These are phyloP conservation scores for Ceratocystis harringtonii DNA, from an alignment of 2,329 filamentous ascomycete species.

Conservation along the genomic window DNA sequence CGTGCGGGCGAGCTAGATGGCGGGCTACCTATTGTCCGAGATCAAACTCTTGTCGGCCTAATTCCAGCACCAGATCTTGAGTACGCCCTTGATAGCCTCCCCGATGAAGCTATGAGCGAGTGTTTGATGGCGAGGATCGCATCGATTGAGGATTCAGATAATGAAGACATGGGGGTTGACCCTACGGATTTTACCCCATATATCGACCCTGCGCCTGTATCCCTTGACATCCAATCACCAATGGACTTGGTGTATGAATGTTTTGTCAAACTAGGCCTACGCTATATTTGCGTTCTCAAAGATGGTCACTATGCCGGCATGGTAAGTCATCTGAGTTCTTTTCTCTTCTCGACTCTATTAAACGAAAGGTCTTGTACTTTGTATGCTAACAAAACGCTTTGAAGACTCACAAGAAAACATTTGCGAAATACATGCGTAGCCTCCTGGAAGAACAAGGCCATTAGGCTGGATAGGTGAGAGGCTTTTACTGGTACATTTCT, in stretches of 20 bases:
- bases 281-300: slow-evolving; percentile 78
- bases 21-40: slow-evolving; percentile 69
- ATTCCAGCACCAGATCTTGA: slow-evolving; percentile 91
- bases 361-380: background rate
- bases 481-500: background rate
- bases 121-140: slow-evolving; percentile 68
- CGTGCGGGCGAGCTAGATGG: slow-evolving; percentile 81
- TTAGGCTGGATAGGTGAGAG: slow-evolving; percentile 6
- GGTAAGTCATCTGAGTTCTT: slow-evolving; percentile 37
- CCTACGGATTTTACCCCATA: slow-evolving; percentile 78
- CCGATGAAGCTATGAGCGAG: slow-evolving; percentile 54
- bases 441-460: slow-evolving; percentile 41
- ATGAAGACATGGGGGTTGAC: slow-evolving; percentile 36
- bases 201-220: slow-evolving; percentile 81
- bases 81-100: slow-evolving; percentile 73
- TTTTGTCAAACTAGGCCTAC: slow-evolving; percentile 81
- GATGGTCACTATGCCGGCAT: slow-evolving; percentile 80
- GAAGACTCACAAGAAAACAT: slow-evolving; percentile 84
- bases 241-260: slow-evolving; percentile 95
- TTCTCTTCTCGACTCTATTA: background rate
- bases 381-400: background rate
- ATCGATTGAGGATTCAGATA: slow-evolving; percentile 48
- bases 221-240: slow-evolving; percentile 74
- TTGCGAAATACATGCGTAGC: slow-evolving; percentile 86
- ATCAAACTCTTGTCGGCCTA: slow-evolving; percentile 69